These are phyloP conservation scores for Mycotypha africana DNA, from an alignment of 371 early-diverging fungal species.

Conservation along the genomic window DNA sequence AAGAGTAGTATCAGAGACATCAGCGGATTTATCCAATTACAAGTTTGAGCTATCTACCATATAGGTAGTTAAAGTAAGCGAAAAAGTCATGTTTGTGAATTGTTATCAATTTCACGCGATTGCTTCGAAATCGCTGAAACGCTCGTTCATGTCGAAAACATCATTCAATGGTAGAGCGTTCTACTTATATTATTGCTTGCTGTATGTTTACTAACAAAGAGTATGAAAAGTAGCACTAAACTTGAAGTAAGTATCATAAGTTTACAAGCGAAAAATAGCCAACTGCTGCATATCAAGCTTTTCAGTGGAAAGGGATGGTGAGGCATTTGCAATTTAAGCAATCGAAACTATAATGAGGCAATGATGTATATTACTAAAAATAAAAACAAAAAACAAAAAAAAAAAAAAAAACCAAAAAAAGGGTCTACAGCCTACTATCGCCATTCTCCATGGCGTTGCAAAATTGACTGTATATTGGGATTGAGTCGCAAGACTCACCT, in stretches of 20 bases:
- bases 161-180: conserved; percentile 52
- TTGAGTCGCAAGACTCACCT: too few species aligned
- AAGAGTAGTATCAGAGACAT: conserved; percentile 4
- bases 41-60: conserved; percentile 40
- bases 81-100: neutral
- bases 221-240: conserved; percentile 44
- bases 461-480: too few species aligned
- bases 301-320: conserved; percentile 34
- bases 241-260: conserved; percentile 34
- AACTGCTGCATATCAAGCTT: too few species aligned
- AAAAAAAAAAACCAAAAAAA: too few species aligned
- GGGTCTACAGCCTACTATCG: too few species aligned
- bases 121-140: conserved; percentile 47
- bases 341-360: neutral
- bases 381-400: neutral
- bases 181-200: conserved; percentile 47
- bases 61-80: conserved; percentile 40
- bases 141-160: conserved; percentile 40
- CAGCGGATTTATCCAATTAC: conserved; percentile 32
- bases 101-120: conserved; percentile 23
- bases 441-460: too few species aligned
- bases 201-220: conserved; percentile 49
- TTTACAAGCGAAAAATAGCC: conserved; percentile 29
- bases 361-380: too few species aligned
- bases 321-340: conserved; percentile 26